Base-by-base conservation (phyloP, 345 rosid genomes). In the Pistacia vera region DNA sequence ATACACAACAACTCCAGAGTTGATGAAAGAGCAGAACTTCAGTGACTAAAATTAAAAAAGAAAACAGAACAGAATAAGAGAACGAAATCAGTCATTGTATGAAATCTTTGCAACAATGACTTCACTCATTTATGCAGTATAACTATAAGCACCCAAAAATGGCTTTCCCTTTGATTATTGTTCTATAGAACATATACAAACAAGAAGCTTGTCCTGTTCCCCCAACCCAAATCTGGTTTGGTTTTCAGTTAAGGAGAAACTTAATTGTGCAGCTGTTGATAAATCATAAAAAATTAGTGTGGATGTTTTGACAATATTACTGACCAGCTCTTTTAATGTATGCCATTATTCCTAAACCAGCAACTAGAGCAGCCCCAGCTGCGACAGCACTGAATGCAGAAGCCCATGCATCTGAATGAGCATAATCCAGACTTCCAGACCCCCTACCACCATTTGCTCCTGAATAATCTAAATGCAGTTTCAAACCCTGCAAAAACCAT, bases 311-410 rank as follows among this genome's bases (percentile, higher is more conserved):
- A 38, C 68, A 54, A 22, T 55, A 54, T 86, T 67, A 90, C 55
- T 82, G 73, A 11, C 95, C 92, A 3, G 85, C 77, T 86, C 83
- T 90, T 85, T 72, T 88, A 74, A 97, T 79, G 88, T 83, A 97
- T n/a, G 98, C 96, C 77, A 94, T 82, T 16, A 94, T 80, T 35
- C 99, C 95, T 62, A 92, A 78, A 48, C 98, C 98, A 77, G 98
- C 97, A 66, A 86, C 88, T 30, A 97, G 81, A 30, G 97, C 96
- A 25, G 99, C 99, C 54, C 99, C 96, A 0, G 99, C 99, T 0
- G 98, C 99, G 41, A 90, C 93, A 9, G 91, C 86, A 66, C 97
- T 87, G 80, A 88, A 94, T 3, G 98, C 97, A 18, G 97, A 74
- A 71, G 94, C 92, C 98, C 99, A 91, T 10, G 98, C 97, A 79